Evolutionary conservation across 176 grass and related monocot species (phyloP).

Genomic region (Chrysopogon serrulatus): DNA sequence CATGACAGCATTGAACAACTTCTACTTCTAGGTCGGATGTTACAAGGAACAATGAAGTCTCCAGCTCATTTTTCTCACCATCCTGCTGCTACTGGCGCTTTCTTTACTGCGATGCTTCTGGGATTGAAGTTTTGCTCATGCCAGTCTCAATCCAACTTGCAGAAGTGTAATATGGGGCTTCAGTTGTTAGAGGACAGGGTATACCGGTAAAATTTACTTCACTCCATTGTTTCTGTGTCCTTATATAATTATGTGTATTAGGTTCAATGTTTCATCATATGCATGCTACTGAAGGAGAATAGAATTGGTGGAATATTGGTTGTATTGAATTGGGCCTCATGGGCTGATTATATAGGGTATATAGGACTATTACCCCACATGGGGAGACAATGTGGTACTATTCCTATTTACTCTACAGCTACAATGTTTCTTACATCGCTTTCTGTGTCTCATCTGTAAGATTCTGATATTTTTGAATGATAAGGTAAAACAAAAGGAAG

Average conservation of each 20-base stretch:
- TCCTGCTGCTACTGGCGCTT: conserved; percentile 89
- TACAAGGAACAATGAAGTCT: conserved; percentile 99
- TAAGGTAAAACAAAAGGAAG: neutral
- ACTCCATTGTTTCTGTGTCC: conserved; percentile 7
- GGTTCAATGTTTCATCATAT: conserved; percentile 9
- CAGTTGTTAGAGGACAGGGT: conserved; percentile 96
- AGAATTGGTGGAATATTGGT: no score
- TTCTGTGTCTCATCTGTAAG: neutral
- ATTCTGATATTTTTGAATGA: neutral
- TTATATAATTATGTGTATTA: conserved; percentile 7
- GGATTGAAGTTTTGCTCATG: conserved; percentile 94
- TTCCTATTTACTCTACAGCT: no score
- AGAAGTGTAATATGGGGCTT: conserved; percentile 84
- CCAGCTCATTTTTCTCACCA: conserved; percentile 86
- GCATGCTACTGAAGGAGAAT: neutral
- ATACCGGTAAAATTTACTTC: conserved; percentile 62
- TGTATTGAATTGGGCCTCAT: no score
- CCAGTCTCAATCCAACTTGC: conserved; percentile 80
- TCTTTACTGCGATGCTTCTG: conserved; percentile 95
- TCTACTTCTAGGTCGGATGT: conserved; percentile 85
- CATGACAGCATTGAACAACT: conserved; percentile 98
- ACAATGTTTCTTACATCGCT: neutral
- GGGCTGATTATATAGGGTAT: no score
- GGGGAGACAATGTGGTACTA: no score
- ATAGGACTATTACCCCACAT: no score